These are phyloP conservation scores for Datura wrightii DNA, from an alignment of 257 asterid genomes.

Conservation along the genomic window DNA sequence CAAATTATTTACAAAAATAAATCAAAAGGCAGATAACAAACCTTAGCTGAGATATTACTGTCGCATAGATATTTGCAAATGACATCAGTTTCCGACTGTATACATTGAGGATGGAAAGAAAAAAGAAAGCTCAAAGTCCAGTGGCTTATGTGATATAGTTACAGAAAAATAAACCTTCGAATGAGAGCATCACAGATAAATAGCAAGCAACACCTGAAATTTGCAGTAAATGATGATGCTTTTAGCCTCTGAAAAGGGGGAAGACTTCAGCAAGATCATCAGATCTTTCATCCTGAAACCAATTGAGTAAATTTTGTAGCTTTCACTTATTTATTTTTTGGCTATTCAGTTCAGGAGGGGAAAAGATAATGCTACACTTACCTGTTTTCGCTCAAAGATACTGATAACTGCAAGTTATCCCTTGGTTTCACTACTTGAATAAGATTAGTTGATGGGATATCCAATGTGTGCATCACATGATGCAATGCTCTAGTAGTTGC, in stretches of 20 bases:
- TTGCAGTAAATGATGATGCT: slow-evolving; percentile 95
- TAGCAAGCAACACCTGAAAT: slow-evolving; percentile 71
- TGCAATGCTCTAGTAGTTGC: slow-evolving; percentile 79
- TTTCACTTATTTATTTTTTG: not conserved
- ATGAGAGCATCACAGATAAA: not conserved
- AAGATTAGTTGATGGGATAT: slow-evolving; percentile 74
- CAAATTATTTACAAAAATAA: slow-evolving; percentile 38
- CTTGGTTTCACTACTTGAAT: slow-evolving; percentile 72
- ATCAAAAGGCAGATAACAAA: slow-evolving; percentile 46
- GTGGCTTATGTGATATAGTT: slow-evolving; percentile 29
- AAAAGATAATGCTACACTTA: slow-evolving; percentile 36
- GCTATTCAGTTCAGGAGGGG: not conserved
- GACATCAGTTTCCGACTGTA: slow-evolving; percentile 86
- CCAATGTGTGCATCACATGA: slow-evolving; percentile 81
- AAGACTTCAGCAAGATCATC: slow-evolving; percentile 67
- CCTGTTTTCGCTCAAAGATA: slow-evolving; percentile 77
- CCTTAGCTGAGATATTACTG: slow-evolving; percentile 83
- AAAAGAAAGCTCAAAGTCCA: not conserved
- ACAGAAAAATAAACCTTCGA: slow-evolving; percentile 4
- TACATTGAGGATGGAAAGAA: slow-evolving; percentile 35
- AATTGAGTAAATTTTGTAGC: slow-evolving; percentile 32
- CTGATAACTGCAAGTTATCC: slow-evolving; percentile 85
- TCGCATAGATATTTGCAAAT: slow-evolving; percentile 87
- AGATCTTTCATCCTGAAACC: slow-evolving; percentile 74
- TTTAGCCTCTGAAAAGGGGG: slow-evolving; percentile 70